Conservation (phyloP, 2,329 filamentous ascomycete species). For the Paraphoma chrysanthemicola region DNA sequence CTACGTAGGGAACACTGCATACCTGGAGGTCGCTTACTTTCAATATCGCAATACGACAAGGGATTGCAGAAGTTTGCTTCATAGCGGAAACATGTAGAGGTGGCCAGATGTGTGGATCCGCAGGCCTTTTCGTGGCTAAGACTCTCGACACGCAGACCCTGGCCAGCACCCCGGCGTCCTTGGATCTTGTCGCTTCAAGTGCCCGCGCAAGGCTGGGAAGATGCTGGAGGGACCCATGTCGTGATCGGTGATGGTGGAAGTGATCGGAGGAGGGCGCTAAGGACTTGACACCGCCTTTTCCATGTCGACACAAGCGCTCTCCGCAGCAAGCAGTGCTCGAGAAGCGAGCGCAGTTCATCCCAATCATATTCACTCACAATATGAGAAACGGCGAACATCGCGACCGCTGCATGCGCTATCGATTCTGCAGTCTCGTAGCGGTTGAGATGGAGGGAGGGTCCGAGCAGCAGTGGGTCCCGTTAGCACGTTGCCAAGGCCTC, state of each 20-base stretch:
- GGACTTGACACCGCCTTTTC: conserved; percentile 5
- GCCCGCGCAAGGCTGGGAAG: not conserved
- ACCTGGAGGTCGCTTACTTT: not conserved
- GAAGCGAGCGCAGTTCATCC: no score
- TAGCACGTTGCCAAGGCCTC: not conserved
- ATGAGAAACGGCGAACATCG: not conserved
- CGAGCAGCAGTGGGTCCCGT: not conserved
- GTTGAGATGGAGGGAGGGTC: not conserved
- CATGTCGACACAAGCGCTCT: not conserved
- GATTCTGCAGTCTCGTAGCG: not conserved
- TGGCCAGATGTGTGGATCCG: not conserved
- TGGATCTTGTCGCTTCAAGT: not conserved
- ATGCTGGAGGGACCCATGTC: conserved; percentile 1
- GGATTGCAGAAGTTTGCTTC: not conserved
- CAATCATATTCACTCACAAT: not conserved
- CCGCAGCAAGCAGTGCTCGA: not conserved
- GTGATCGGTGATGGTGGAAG: conserved; percentile 2
- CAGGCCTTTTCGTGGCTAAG: not conserved
- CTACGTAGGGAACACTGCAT: not conserved
- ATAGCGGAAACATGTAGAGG: no score
- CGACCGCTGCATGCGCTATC: conserved; percentile 5
- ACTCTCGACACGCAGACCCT: not conserved
- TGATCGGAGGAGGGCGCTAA: conserved; percentile 8
- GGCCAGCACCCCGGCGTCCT: not conserved
- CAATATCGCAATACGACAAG: not conserved